These are phyloP conservation scores for Anethum foeniculum DNA, from an alignment of 140 eudicot species.

Conservation along the genomic window DNA sequence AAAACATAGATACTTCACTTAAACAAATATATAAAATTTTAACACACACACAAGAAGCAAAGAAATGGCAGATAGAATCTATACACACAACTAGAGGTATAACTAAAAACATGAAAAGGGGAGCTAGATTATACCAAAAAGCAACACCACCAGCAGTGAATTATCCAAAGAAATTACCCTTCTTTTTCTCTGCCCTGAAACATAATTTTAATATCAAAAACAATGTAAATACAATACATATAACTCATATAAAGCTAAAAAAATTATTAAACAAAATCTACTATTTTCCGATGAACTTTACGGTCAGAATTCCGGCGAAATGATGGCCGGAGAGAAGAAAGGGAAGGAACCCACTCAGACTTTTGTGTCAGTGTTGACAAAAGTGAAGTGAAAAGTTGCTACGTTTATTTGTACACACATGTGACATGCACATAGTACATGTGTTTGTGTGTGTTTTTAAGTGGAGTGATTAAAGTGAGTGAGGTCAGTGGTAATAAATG, in stretches of 20 bases:
- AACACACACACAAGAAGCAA: neutral
- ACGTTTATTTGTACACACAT: neutral
- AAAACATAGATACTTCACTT: neutral
- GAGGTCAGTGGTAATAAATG: neutral
- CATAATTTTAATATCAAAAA: neutral
- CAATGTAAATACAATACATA: neutral
- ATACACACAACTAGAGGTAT: neutral
- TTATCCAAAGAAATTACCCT: neutral
- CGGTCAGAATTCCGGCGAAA: slow-evolving; percentile 4
- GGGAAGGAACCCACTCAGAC: neutral
- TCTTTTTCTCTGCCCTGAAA: neutral
- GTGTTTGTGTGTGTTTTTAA: neutral
- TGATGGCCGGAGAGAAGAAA: neutral
- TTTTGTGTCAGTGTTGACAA: neutral
- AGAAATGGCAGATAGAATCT: neutral
- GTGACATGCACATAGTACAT: neutral
- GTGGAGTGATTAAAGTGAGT: neutral
- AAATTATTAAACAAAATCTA: neutral
- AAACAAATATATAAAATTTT: neutral
- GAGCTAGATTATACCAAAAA: neutral
- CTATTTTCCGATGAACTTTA: neutral
- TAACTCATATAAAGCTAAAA: neutral
- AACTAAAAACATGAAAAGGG: neutral
- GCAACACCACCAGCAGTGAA: neutral
- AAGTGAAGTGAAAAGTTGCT: neutral